Evolutionary conservation across 805 yeast species (phyloP).

Genomic region (Wickerhamomyces sydowiorum): DNA sequence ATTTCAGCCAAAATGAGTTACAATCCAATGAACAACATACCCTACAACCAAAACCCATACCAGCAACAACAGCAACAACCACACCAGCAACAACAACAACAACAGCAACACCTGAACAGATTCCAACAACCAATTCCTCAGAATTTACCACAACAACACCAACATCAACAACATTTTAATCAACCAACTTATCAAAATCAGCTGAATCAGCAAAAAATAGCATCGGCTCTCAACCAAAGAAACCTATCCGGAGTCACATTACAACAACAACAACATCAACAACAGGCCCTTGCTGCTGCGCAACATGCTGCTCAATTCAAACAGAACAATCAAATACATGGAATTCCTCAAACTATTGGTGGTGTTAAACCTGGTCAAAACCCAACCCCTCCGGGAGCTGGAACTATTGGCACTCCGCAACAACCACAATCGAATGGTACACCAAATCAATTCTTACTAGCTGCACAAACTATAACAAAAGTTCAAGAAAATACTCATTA

Average conservation of each 20-base stretch:
- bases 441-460: slow-evolving; percentile 12
- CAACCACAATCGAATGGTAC: slow-evolving; percentile 8
- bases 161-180: not conserved
- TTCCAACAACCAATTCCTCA: no score
- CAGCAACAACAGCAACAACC: not conserved
- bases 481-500: slow-evolving; percentile 35
- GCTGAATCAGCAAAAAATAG: no score
- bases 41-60: not conserved
- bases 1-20: not conserved
- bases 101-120: not conserved
- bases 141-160: not conserved
- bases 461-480: slow-evolving; percentile 22
- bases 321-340: no score
- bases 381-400: slow-evolving; percentile 5
- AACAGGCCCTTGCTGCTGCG: no score
- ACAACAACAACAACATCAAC: not conserved
- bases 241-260: not conserved
- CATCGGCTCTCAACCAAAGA: not conserved
- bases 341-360: no score
- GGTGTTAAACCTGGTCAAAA: not conserved
- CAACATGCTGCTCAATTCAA: no score
- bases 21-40: not conserved
- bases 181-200: not conserved
- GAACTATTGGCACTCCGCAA: not conserved
- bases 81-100: not conserved